Percentiles rank a stretch among this genome's conserved stretches.
These are phyloP conservation scores for Meyerozyma smithsonii DNA, from an alignment of 1,139 yeast genomes.

Conservation along the genomic window DNA sequence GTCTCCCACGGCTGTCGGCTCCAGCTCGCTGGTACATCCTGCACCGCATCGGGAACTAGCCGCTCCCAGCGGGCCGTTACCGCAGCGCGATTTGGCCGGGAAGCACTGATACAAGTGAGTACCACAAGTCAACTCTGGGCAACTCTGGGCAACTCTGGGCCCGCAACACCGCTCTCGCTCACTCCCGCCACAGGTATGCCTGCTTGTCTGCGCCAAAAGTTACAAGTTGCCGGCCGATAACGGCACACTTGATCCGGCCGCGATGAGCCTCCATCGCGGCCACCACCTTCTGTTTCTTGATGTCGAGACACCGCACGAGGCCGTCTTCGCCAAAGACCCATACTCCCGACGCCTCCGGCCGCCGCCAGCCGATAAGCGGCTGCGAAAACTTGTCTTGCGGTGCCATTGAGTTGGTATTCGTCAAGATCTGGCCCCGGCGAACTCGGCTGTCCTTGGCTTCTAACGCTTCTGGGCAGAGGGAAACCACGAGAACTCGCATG, in stretches of 20 bases:
- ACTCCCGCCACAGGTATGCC: not conserved
- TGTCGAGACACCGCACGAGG: constrained; percentile 52
- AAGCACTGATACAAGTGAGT: no score
- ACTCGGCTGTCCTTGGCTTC: constrained; percentile 9
- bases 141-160: no score
- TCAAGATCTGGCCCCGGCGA: constrained; percentile 42
- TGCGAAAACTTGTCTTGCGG: constrained; percentile 71
- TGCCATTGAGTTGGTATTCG: constrained; percentile 55
- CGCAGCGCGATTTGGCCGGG: no score
- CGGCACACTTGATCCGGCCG: constrained; percentile 48
- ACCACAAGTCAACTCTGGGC: no score
- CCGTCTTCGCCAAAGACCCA: constrained; percentile 78
- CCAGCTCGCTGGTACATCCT: no score
- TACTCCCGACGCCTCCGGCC: constrained; percentile 17
- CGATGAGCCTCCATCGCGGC: constrained; percentile 27
- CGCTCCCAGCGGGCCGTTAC: no score
- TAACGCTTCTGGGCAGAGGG: constrained; percentile 28
- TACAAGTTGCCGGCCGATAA: constrained; percentile 27
- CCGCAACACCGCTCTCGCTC: no score
- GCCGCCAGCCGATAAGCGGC: constrained; percentile 43
- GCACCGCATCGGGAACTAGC: no score
- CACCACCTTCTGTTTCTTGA: constrained; percentile 21
- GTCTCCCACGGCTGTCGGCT: no score
- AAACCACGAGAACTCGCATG: constrained; percentile 57
- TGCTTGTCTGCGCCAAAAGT: constrained; percentile 46